These are phyloP conservation scores for Curvularia sp. DNA, from an alignment of 2,329 filamentous ascomycete species.

Conservation along the genomic window DNA sequence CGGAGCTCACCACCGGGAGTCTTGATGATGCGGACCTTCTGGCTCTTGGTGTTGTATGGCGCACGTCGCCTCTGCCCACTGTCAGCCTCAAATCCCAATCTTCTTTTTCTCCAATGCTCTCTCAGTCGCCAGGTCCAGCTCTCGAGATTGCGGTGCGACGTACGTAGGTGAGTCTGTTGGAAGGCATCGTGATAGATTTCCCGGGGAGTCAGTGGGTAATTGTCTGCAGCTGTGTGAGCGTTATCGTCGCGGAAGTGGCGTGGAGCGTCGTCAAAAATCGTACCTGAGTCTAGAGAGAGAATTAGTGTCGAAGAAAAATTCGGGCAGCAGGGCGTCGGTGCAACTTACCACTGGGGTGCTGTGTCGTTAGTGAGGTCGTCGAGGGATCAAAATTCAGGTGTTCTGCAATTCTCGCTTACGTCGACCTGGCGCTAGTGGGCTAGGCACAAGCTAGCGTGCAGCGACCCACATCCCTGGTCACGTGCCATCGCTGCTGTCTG, in stretches of 20 bases:
- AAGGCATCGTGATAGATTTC: constrained; percentile 59
- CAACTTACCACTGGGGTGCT: constrained; percentile 46
- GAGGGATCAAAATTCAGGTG: constrained; percentile 17
- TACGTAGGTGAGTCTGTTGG: constrained; percentile 64
- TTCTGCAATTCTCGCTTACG: constrained; percentile 18
- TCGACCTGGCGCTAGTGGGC: constrained; percentile 18
- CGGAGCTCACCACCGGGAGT: constrained; percentile 95
- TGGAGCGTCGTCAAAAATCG: constrained; percentile 15
- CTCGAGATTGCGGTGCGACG: constrained; percentile 40
- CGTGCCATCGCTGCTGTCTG: constrained; percentile 13
- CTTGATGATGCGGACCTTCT: constrained; percentile 79
- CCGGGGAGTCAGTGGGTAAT: constrained; percentile 43
- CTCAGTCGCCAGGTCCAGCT: constrained; percentile 16
- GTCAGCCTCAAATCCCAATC: constrained; percentile 36
- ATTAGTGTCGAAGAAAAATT: constrained; percentile 20
- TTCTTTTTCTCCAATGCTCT: constrained; percentile 9
- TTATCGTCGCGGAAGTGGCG: constrained; percentile 14
- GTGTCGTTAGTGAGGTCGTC: constrained; percentile 37
- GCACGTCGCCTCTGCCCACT: constrained; percentile 60
- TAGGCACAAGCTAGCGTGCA: constrained; percentile 7
- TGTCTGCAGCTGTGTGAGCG: constrained; percentile 42
- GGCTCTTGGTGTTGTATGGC: constrained; percentile 95
- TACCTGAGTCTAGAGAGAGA: constrained; percentile 37
- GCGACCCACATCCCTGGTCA: constrained; percentile 4
- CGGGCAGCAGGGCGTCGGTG: constrained; percentile 23